Conservation (phyloP, 106 monocot genomes). For the Dioscorea zingiberensis region DNA sequence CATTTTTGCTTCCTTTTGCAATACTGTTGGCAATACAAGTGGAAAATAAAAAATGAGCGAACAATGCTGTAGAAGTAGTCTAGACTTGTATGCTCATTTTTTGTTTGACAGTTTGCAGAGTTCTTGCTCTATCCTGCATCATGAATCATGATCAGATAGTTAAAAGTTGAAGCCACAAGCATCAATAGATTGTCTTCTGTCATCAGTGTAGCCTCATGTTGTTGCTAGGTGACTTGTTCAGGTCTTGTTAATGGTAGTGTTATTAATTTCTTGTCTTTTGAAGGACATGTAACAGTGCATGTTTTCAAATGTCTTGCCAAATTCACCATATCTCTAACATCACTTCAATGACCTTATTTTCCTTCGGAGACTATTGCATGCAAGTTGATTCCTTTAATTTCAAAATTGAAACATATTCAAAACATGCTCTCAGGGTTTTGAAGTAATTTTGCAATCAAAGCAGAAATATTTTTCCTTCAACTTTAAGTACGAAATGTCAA, state of each 20-base stretch:
- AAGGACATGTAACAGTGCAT: not conserved
- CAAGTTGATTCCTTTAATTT: not conserved
- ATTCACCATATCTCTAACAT: no score
- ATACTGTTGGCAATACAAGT: not conserved
- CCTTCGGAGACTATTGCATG: not conserved
- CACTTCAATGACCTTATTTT: no score
- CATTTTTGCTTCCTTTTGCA: not conserved
- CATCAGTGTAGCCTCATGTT: constrained; percentile 6
- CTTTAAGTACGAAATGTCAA: not conserved
- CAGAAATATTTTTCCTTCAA: not conserved
- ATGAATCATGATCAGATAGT: constrained; percentile 20
- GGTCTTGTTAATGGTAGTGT: constrained; percentile 1
- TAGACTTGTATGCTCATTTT: no score
- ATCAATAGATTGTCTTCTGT: constrained; percentile 12
- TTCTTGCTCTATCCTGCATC: constrained; percentile 5
- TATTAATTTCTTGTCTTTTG: not conserved
- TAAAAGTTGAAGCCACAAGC: constrained; percentile 30
- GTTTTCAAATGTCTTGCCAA: not conserved
- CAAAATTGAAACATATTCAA: not conserved
- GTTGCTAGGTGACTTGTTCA: constrained; percentile 9
- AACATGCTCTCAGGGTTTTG: not conserved
- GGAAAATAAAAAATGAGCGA: not conserved
- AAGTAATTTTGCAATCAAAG: no score
- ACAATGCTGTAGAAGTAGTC: not conserved
- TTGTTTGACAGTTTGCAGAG: constrained; percentile 12